phyloP scores from a whole-genome alignment of 2,329 filamentous ascomycete species.

The Nigrospora oryzae region DNA sequence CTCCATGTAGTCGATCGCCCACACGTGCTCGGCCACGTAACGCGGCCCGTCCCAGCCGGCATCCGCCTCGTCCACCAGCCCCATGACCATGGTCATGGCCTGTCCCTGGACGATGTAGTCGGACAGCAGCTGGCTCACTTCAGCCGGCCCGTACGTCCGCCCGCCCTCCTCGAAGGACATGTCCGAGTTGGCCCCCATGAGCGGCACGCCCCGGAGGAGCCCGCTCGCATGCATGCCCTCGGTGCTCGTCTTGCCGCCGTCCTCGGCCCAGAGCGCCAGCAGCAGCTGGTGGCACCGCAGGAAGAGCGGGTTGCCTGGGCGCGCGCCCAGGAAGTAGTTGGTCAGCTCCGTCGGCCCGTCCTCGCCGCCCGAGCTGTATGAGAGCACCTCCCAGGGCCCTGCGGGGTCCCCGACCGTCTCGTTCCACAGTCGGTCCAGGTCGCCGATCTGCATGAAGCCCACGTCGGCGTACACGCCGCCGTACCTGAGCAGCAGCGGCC shows the following conservation, averaged over 20 bases:
- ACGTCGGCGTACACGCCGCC: constrained; percentile 52
- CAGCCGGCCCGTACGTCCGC: constrained; percentile 15
- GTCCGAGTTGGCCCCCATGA: constrained; percentile 25
- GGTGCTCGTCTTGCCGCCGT: constrained; percentile 35
- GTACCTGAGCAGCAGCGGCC: constrained; percentile 45
- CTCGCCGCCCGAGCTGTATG: constrained; percentile 30
- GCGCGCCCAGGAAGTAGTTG: constrained; percentile 39
- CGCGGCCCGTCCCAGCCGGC: constrained; percentile 44
- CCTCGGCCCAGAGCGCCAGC: constrained; percentile 39
- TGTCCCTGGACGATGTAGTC: constrained; percentile 53
- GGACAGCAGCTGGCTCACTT: constrained; percentile 32
- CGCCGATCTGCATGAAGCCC: constrained; percentile 47
- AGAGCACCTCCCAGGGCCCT: constrained; percentile 38
- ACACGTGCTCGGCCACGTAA: constrained; percentile 40
- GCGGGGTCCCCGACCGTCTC: constrained; percentile 34
- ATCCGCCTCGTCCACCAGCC: constrained; percentile 39
- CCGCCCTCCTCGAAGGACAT: constrained; percentile 2
- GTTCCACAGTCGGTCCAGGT: constrained; percentile 45
- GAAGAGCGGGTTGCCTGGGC: constrained; percentile 35
- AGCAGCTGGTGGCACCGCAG: constrained; percentile 36
- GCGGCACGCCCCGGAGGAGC: constrained; percentile 34
- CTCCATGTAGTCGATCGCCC: constrained; percentile 38
- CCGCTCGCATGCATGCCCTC: constrained; percentile 39
- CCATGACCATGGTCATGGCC: constrained; percentile 40
- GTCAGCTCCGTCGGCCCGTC: constrained; percentile 25